phyloP scores from a whole-genome alignment of 164 flowering plant species.

The Liquidambar formosana region DNA sequence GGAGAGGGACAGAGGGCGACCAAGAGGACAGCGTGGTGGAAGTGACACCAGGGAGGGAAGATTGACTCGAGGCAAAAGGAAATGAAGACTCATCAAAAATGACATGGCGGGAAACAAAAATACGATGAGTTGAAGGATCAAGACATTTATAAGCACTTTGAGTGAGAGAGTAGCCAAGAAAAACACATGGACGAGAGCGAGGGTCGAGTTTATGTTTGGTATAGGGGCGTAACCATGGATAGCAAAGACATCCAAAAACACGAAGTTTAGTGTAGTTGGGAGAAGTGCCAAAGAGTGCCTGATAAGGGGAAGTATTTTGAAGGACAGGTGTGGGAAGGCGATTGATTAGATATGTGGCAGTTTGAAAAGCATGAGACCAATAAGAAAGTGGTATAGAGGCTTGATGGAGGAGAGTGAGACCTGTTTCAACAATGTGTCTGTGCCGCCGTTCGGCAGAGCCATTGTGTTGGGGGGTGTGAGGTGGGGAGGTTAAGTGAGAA shows the following conservation, averaged over 20 bases:
- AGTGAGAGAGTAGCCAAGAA: constrained; percentile 6
- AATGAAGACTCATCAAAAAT: constrained; percentile 7
- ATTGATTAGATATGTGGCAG: constrained; percentile 6
- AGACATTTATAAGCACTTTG: constrained; percentile 11
- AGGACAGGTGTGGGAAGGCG: background rate
- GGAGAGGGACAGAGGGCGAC: too few relatives aligned
- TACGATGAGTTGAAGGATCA: background rate
- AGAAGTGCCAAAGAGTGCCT: background rate
- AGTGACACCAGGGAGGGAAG: too few relatives aligned
- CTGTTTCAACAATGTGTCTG: constrained; percentile 11
- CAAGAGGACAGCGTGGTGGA: background rate
- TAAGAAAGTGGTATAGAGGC: background rate
- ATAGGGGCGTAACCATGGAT: background rate
- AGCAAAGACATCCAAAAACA: constrained; percentile 9
- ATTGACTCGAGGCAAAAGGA: too few relatives aligned
- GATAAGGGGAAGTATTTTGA: background rate
- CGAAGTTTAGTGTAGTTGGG: background rate
- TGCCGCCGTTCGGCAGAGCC: background rate
- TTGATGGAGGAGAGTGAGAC: constrained; percentile 6
- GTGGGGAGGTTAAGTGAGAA: constrained; percentile 2
- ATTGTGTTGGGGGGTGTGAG: constrained; percentile 16
- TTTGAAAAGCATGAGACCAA: constrained; percentile 7
- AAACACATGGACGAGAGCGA: background rate
- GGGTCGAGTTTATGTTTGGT: constrained; percentile 4
- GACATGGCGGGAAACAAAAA: background rate